Conservation (phyloP, 306 rosid species). For the Glycine latifolia region DNA sequence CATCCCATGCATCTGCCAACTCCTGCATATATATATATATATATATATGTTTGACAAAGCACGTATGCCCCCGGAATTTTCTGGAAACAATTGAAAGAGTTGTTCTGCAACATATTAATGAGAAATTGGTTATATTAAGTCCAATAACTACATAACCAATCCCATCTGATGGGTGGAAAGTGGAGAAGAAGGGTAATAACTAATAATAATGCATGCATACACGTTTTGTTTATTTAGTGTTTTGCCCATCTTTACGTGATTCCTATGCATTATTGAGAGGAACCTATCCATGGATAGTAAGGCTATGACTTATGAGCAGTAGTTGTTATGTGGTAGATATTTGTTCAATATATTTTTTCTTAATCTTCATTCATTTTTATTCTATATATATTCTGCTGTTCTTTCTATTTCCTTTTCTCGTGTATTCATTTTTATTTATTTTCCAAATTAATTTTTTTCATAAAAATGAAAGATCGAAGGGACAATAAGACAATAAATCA, state of each 20-base stretch:
- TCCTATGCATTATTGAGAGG: slow-evolving; percentile 83
- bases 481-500: not conserved
- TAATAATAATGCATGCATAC: slow-evolving; percentile 43
- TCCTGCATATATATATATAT: slow-evolving; percentile 67
- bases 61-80: slow-evolving; percentile 73
- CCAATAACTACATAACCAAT: not conserved
- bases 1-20: slow-evolving; percentile 78
- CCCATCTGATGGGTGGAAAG: not conserved
- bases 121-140: not conserved
- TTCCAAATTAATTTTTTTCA: not conserved
- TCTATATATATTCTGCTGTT: not conserved
- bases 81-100: slow-evolving; percentile 71
- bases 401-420: not conserved
- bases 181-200: slow-evolving; percentile 30
- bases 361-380: not conserved
- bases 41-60: slow-evolving; percentile 74
- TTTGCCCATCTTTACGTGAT: slow-evolving; percentile 62
- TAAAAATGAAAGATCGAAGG: not conserved
- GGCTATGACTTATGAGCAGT: slow-evolving; percentile 66
- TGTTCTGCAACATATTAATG: slow-evolving; percentile 64
- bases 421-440: not conserved
- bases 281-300: slow-evolving; percentile 52
- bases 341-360: slow-evolving; percentile 1
- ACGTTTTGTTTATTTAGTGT: not conserved
- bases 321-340: slow-evolving; percentile 61